Evolutionary conservation across 345 rosid species (phyloP).

Genomic region (Syzygium aqueum): DNA sequence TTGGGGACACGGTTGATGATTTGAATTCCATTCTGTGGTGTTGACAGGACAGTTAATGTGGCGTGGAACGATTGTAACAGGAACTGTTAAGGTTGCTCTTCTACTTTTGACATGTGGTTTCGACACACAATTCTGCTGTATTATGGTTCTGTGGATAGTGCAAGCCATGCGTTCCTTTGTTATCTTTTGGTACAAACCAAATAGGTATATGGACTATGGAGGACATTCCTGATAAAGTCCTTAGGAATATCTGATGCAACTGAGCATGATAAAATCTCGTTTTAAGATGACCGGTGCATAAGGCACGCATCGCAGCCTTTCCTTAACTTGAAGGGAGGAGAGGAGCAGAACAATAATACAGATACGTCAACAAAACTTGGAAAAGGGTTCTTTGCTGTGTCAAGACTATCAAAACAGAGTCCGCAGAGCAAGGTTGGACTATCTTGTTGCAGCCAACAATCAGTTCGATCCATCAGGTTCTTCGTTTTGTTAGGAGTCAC

Average conservation of each 20-base stretch:
- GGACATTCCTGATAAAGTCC: background rate
- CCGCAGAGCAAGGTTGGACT: background rate
- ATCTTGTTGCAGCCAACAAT: background rate
- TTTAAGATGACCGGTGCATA: background rate
- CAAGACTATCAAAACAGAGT: background rate
- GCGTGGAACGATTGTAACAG: background rate
- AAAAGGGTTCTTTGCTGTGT: background rate
- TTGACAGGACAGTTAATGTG: background rate
- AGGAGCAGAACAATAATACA: background rate
- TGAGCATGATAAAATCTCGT: background rate
- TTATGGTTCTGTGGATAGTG: background rate
- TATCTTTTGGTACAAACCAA: background rate
- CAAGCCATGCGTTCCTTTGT: background rate
- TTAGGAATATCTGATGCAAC: background rate
- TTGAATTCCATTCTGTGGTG: background rate
- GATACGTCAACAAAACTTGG: background rate
- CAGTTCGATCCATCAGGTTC: background rate
- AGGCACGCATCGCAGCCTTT: background rate
- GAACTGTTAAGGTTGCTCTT: background rate
- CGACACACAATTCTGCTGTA: background rate
- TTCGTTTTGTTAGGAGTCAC: background rate
- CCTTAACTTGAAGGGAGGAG: background rate
- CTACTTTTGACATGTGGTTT: background rate
- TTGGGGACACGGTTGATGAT: background rate
- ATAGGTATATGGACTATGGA: background rate